Conservation (phyloP, 2,329 filamentous ascomycete genomes). For the Fusarium udum region DNA sequence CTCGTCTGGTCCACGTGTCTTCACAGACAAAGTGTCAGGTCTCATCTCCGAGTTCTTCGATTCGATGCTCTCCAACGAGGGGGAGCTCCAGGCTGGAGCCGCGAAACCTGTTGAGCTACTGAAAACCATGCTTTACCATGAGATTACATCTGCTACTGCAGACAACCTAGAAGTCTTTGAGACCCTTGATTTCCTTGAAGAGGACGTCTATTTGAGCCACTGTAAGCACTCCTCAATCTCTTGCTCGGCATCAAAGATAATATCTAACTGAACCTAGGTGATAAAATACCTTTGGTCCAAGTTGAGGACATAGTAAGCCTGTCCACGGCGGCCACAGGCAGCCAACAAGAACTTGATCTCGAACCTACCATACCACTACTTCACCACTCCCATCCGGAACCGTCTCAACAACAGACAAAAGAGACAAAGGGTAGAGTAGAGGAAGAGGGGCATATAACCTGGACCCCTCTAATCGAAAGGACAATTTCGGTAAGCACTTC, state of each 20-base stretch:
- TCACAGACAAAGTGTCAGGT: not conserved
- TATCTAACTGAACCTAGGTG: not conserved
- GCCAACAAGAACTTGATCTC: fast-evolving
- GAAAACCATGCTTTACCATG: not conserved
- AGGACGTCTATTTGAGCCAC: not conserved
- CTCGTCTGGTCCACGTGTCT: fast-evolving
- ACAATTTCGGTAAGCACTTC: not conserved
- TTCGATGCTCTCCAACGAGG: not conserved
- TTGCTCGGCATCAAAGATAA: fast-evolving
- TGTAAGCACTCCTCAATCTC: not conserved
- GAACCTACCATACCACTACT: fast-evolving
- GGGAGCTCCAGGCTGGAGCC: not conserved
- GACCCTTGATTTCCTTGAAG: not conserved
- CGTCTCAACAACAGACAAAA: too few species aligned
- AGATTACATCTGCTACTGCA: not conserved
- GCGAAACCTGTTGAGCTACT: not conserved
- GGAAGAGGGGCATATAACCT: not conserved
- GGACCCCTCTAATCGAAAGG: fast-evolving
- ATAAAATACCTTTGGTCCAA: fast-evolving
- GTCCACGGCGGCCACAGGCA: not conserved
- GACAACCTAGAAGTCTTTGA: not conserved
- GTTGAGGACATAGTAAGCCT: fast-evolving
- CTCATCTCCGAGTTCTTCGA: not conserved
- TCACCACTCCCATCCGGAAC: not conserved
- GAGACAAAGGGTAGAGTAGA: fast-evolving